These are phyloP conservation scores for Hapsidospora chrysogenum DNA, from an alignment of 495 filamentous ascomycete species.

Conservation along the genomic window DNA sequence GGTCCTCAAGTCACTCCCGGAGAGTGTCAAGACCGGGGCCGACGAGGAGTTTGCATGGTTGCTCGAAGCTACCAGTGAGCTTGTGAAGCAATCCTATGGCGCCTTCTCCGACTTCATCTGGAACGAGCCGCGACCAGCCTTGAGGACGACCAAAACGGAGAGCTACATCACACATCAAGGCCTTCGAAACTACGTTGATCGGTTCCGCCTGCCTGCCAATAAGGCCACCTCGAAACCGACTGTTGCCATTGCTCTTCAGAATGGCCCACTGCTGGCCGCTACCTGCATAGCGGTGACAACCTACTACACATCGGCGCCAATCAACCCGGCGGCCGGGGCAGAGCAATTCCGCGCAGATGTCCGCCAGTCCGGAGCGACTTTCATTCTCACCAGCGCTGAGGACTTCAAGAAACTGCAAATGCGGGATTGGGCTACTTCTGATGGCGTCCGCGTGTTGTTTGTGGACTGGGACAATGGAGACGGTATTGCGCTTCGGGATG, in stretches of 20 bases:
- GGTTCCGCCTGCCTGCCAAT: slow-evolving; percentile 1
- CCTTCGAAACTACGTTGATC: slow-evolving; percentile 2
- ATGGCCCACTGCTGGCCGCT: slow-evolving; percentile 17
- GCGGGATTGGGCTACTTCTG: not conserved
- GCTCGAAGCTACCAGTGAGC: not conserved
- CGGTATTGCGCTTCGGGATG: not conserved
- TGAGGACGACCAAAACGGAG: not conserved
- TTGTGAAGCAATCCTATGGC: slow-evolving; percentile 1
- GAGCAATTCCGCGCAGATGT: slow-evolving; percentile 11
- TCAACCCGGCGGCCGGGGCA: slow-evolving; percentile 12
- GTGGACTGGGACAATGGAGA: slow-evolving; percentile 2
- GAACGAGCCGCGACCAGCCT: not conserved
- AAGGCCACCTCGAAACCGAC: slow-evolving; percentile 9
- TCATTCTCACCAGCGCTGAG: slow-evolving; percentile 5
- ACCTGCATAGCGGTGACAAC: slow-evolving; percentile 13
- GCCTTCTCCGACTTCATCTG: not conserved
- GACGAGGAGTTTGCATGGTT: not conserved
- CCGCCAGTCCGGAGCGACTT: slow-evolving; percentile 5
- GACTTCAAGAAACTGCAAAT: slow-evolving; percentile 6
- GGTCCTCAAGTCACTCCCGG: not conserved
- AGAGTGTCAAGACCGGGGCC: not conserved
- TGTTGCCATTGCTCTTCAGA: slow-evolving; percentile 17
- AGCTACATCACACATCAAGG: slow-evolving; percentile 2
- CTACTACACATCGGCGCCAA: slow-evolving; percentile 16
- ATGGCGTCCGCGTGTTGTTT: slow-evolving; percentile 4